A percentile compares a stretch with the other conserved stretches of the same genome.
These are phyloP conservation scores for Penicillium sclerotiorum DNA, from an alignment of 2,329 filamentous ascomycete species.

Conservation along the genomic window DNA sequence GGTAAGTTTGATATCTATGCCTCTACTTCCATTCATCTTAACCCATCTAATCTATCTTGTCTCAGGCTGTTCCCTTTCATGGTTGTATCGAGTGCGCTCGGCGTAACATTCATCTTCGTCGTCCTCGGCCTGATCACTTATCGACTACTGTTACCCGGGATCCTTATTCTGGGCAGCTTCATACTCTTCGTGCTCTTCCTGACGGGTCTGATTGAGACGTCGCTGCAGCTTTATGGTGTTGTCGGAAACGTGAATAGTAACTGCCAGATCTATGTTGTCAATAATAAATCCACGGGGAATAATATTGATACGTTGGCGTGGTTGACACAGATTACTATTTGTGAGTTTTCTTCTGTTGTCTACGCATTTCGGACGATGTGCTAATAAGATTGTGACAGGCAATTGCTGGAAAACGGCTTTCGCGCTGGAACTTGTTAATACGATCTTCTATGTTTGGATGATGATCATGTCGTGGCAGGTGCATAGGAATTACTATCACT, in stretches of 20 bases:
- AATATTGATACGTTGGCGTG: slow-evolving; percentile 61
- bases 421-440: slow-evolving; percentile 65
- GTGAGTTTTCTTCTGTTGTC: slow-evolving; percentile 42
- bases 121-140: slow-evolving; percentile 60
- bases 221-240: slow-evolving; percentile 62
- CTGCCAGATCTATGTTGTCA: slow-evolving; percentile 60
- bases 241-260: slow-evolving; percentile 60
- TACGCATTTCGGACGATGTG: neutral
- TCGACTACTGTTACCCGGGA: slow-evolving; percentile 59
- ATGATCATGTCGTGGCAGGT: slow-evolving; percentile 64
- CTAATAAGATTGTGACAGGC: slow-evolving; percentile 39
- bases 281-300: slow-evolving; percentile 50
- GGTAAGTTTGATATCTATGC: no score
- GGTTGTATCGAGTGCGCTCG: slow-evolving; percentile 59
- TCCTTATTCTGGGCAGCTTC: slow-evolving; percentile 63
- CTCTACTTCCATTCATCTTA: slow-evolving; percentile 11
- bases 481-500: slow-evolving; percentile 36
- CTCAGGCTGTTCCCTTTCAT: slow-evolving; percentile 67
- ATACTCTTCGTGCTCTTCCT: slow-evolving; percentile 65
- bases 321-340: slow-evolving; percentile 65
- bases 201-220: slow-evolving; percentile 64
- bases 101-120: slow-evolving; percentile 61
- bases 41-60: neutral
- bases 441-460: slow-evolving; percentile 68
- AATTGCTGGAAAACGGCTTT: slow-evolving; percentile 66